Evolutionary conservation across 192 early-diverging fungal species (phyloP).

Genomic region (Dimargaris cristalligena): DNA sequence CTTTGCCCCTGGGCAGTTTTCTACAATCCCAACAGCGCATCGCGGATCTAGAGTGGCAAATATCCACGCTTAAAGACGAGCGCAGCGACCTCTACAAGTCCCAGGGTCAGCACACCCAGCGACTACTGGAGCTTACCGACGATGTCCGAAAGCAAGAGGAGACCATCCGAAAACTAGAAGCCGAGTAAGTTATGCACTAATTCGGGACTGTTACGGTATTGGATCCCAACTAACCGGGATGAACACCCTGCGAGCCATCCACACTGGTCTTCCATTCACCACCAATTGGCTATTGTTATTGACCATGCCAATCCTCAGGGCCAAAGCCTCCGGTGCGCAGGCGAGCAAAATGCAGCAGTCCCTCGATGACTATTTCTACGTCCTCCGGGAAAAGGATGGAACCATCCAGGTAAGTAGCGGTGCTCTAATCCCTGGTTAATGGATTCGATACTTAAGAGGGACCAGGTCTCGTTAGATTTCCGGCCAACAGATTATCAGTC

Average conservation of each 20-base stretch:
- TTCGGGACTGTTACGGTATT: no score
- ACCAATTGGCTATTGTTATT: no score
- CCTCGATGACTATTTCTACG: slow-evolving; percentile 9
- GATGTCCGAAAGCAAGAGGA: slow-evolving; percentile 41
- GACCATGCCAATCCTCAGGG: no score
- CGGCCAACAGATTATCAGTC: no score
- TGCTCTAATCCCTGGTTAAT: slow-evolving; percentile 7
- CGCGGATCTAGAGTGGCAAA: slow-evolving; percentile 54
- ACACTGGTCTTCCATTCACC: no score
- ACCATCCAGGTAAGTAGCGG: slow-evolving; percentile 54
- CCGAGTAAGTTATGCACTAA: slow-evolving; percentile 45
- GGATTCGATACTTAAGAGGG: no score
- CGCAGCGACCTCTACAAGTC: slow-evolving; percentile 74
- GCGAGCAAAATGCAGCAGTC: neutral
- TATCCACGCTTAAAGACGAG: slow-evolving; percentile 68
- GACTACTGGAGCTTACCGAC: slow-evolving; percentile 74
- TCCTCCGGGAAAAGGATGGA: slow-evolving; percentile 75
- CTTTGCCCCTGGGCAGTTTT: no score
- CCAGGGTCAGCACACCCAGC: slow-evolving; percentile 81
- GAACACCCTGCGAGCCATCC: no score
- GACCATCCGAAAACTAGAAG: slow-evolving; percentile 30
- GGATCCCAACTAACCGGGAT: no score
- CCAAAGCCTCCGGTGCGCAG: neutral
- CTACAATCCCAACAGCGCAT: slow-evolving; percentile 36
- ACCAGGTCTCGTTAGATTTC: no score